Evolutionary conservation across 148 eudicot genomes (phyloP).

Genomic region (Simmondsia chinensis): DNA sequence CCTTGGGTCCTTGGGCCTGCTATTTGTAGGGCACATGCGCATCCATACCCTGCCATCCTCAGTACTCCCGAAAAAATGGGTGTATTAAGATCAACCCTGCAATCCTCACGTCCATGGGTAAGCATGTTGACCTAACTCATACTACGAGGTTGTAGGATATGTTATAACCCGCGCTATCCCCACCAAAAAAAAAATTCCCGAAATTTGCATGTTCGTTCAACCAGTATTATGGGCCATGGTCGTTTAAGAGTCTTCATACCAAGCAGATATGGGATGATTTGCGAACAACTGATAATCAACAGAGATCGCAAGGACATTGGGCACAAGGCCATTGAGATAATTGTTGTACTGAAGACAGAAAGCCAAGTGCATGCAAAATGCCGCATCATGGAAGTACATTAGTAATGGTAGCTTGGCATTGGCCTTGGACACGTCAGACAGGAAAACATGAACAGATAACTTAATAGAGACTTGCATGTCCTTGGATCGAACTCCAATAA

Average conservation of each 20-base stretch:
- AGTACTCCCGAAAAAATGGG: conserved; percentile 24
- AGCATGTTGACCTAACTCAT: conserved; percentile 6
- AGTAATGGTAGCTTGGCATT: conserved; percentile 8
- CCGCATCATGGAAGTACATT: conserved; percentile 14
- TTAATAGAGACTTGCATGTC: conserved; percentile 18
- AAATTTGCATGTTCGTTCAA: conserved; percentile 17
- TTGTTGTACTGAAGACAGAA: background rate
- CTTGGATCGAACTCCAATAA: conserved; percentile 14
- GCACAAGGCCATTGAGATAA: conserved; percentile 2
- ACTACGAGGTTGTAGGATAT: conserved; percentile 24
- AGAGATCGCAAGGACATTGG: conserved; percentile 15
- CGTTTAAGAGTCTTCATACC: conserved; percentile 28
- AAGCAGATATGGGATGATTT: conserved; percentile 23
- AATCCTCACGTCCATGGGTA: background rate
- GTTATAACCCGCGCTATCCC: conserved; percentile 34
- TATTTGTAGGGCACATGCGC: conserved; percentile 20
- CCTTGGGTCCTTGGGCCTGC: conserved; percentile 26
- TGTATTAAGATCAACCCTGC: conserved; percentile 21
- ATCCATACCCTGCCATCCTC: conserved; percentile 10
- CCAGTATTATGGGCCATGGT: conserved; percentile 21
- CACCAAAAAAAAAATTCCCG: conserved; percentile 15
- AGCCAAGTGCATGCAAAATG: conserved; percentile 9
- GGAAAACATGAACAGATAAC: conserved; percentile 14
- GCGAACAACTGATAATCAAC: conserved; percentile 23
- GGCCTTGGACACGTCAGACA: conserved; percentile 1